Conservation (phyloP, 2,329 filamentous ascomycete species). For the Phialophora tarda region DNA sequence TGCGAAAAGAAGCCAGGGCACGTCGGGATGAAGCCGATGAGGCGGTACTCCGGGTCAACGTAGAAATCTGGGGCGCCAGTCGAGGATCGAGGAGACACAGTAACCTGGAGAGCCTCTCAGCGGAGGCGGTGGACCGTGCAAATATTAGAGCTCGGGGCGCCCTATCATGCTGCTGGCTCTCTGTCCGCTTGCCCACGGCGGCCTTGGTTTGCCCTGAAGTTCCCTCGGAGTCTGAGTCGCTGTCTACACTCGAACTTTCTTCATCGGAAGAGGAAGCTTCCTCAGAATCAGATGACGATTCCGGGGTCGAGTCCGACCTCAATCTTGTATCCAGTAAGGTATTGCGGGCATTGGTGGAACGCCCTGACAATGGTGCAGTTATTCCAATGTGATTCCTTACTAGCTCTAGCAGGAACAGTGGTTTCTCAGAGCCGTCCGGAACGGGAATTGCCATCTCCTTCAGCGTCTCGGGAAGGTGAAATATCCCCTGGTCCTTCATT, state of each 20-base stretch:
- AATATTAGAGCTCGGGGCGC: slow-evolving; percentile 93
- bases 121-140: slow-evolving; percentile 88
- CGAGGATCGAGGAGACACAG: slow-evolving; percentile 84
- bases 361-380: not conserved
- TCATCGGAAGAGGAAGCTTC: slow-evolving; percentile 52
- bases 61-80: slow-evolving; percentile 87
- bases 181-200: not conserved
- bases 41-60: slow-evolving; percentile 68
- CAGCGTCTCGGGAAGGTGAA: slow-evolving; percentile 67
- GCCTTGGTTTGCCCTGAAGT: not conserved
- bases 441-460: slow-evolving; percentile 71
- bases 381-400: slow-evolving; percentile 60
- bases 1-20: slow-evolving; percentile 83
- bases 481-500: slow-evolving; percentile 51
- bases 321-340: slow-evolving; percentile 28
- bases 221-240: not conserved
- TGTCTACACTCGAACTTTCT: not conserved
- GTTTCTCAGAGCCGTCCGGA: slow-evolving; percentile 73
- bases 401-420: slow-evolving; percentile 81
- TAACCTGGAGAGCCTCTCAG: slow-evolving; percentile 85
- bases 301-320: slow-evolving; percentile 40
- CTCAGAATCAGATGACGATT: slow-evolving; percentile 40
- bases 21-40: slow-evolving; percentile 63
- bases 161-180: slow-evolving; percentile 69
- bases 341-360: not conserved